Percentiles rank a stretch among this genome's conserved stretches.
phyloP scores from a whole-genome alignment of 441 rosid genomes.

The Theobroma grandiflorum region DNA sequence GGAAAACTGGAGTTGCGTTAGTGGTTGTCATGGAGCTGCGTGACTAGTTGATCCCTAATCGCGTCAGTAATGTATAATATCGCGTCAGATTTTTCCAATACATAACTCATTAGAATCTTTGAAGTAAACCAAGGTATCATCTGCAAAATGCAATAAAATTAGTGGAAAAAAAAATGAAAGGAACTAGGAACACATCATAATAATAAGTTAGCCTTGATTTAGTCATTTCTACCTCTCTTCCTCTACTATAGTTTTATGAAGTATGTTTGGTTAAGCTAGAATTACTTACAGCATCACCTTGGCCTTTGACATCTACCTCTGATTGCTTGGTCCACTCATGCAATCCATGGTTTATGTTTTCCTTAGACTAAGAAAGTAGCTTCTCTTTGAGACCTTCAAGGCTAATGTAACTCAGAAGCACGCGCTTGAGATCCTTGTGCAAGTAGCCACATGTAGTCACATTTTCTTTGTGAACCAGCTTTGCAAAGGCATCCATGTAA shows the following conservation, averaged over 20 bases:
- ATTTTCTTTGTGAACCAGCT: slow-evolving; percentile 33
- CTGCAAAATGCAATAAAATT: background rate
- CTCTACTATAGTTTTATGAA: too few species aligned
- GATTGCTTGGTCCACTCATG: slow-evolving; percentile 26
- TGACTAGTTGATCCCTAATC: too few species aligned
- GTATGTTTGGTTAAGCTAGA: background rate
- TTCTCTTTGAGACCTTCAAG: slow-evolving; percentile 27
- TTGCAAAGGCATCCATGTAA: slow-evolving; percentile 31
- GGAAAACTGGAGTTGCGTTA: too few species aligned
- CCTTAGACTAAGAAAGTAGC: slow-evolving; percentile 35
- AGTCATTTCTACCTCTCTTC: too few species aligned
- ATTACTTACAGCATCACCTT: slow-evolving; percentile 13
- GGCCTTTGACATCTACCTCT: background rate
- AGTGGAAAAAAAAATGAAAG: background rate
- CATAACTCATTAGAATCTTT: slow-evolving; percentile 28
- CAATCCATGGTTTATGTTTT: background rate
- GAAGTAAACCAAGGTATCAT: slow-evolving; percentile 30
- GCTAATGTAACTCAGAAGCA: background rate
- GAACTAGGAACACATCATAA: background rate
- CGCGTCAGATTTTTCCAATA: slow-evolving; percentile 4
- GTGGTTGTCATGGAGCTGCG: too few species aligned
- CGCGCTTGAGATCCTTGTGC: slow-evolving; percentile 14
- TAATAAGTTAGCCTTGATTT: too few species aligned
- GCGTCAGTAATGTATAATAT: too few species aligned
- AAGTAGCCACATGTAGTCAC: slow-evolving; percentile 27